Evolutionary conservation across 169 alveolate species (phyloP).

Genomic region (Cryptosporidium ryanae): DNA sequence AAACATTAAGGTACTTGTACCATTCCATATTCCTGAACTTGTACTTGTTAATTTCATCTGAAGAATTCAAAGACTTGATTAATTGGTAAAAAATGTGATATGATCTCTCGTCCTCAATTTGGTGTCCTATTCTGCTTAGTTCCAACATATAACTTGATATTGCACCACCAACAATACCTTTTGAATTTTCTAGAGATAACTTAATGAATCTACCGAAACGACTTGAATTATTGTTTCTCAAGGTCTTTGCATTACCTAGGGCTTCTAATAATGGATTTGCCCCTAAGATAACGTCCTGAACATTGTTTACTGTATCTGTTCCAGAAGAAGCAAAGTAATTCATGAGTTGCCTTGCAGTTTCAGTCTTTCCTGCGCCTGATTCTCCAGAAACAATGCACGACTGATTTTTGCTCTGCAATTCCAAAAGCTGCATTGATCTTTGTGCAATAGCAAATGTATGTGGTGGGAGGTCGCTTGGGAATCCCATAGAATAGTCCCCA

Average conservation of each 20-base stretch:
- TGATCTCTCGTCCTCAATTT: conserved; percentile 78
- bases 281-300: conserved; percentile 85
- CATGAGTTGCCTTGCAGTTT: conserved; percentile 94
- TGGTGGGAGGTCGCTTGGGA: conserved; percentile 85
- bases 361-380: conserved; percentile 99
- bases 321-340: conserved; percentile 82
- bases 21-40: conserved; percentile 68
- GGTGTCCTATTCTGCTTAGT: conserved; percentile 71
- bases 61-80: conserved; percentile 78
- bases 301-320: conserved; percentile 12
- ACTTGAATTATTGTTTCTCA: conserved; percentile 96
- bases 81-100: conserved; percentile 83
- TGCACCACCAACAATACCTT: conserved; percentile 82
- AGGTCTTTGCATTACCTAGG: conserved; percentile 98
- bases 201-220: conserved; percentile 98
- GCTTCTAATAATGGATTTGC: conserved; percentile 98
- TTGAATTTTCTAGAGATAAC: conserved; percentile 89
- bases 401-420: conserved; percentile 84
- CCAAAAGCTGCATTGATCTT: conserved; percentile 84
- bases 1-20: conserved; percentile 77
- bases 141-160: conserved; percentile 73
- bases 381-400: conserved; percentile 99
- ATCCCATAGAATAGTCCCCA: conserved; percentile 82
- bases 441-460: conserved; percentile 89
- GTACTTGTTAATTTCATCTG: conserved; percentile 17